Evolutionary conservation across 164 flowering plant species (phyloP).

Genomic region (Santalum album): DNA sequence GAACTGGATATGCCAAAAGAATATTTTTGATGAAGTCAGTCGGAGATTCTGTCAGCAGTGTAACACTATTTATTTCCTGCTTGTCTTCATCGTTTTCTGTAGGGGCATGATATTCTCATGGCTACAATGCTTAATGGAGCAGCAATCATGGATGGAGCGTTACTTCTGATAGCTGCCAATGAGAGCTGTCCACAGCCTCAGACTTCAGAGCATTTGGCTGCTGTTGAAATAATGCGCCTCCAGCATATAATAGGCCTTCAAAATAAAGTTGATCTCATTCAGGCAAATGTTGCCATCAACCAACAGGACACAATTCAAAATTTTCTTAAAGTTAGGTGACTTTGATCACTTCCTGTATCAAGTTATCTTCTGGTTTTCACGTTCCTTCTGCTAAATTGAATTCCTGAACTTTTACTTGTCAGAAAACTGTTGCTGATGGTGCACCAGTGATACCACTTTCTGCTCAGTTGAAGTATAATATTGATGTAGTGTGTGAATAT

Average conservation of each 20-base stretch:
- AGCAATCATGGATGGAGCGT: constrained; percentile 97
- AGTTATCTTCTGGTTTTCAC: not conserved
- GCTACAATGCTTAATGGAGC: constrained; percentile 99
- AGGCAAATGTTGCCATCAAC: constrained; percentile 86
- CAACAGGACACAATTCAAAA: constrained; percentile 87
- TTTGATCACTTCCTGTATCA: not conserved
- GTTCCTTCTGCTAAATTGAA: not conserved
- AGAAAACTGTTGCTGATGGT: constrained; percentile 90
- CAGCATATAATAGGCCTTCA: constrained; percentile 87
- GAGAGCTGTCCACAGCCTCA: constrained; percentile 98
- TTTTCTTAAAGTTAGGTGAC: constrained; percentile 53
- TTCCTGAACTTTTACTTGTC: constrained; percentile 9
- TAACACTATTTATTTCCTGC: too few relatives aligned
- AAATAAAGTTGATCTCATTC: constrained; percentile 89
- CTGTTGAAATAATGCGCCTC: constrained; percentile 95
- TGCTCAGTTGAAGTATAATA: constrained; percentile 86
- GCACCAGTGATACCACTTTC: constrained; percentile 93
- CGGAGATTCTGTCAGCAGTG: too few relatives aligned
- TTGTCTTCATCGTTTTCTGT: not conserved
- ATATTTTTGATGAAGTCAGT: too few relatives aligned
- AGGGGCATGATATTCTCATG: constrained; percentile 99
- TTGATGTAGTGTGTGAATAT: constrained; percentile 87
- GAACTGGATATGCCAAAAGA: too few relatives aligned
- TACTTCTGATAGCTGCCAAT: constrained; percentile 89
- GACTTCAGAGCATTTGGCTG: constrained; percentile 93